phyloP scores from a whole-genome alignment of 2,329 filamentous ascomycete species.

The Metarhizium sp. region DNA sequence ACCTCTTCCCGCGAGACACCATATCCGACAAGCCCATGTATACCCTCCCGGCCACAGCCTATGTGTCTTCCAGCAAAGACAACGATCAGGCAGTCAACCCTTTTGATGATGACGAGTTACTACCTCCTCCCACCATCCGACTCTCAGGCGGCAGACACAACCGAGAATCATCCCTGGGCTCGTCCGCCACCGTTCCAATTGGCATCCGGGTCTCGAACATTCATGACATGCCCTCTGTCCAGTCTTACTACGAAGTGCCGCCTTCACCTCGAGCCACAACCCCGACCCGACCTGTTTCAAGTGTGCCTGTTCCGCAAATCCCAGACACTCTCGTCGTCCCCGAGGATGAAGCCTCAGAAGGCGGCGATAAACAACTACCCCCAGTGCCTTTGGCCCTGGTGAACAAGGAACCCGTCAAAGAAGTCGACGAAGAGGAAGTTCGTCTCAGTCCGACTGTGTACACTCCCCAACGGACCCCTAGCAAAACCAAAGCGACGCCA shows the following conservation, averaged over 20 bases:
- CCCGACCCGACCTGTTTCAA: not conserved
- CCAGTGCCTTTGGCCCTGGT: constrained; percentile 20
- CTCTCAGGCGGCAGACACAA: constrained; percentile 28
- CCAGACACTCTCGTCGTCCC: not conserved
- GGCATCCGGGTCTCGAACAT: constrained; percentile 57
- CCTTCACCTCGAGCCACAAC: not conserved
- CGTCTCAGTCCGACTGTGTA: constrained; percentile 46
- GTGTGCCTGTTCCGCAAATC: not conserved
- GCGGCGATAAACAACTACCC: constrained; percentile 16
- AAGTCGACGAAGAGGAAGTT: constrained; percentile 17
- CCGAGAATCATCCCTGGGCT: constrained; percentile 52
- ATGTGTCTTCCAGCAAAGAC: constrained; percentile 2
- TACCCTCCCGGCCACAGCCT: constrained; percentile 26
- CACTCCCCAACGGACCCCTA: constrained; percentile 22
- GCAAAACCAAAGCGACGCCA: not conserved
- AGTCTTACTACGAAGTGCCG: constrained; percentile 8
- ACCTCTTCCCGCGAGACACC: constrained; percentile 11
- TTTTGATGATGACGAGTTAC: constrained; percentile 10
- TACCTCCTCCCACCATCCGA: constrained; percentile 36
- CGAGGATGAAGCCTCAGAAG: not conserved
- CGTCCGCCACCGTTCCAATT: constrained; percentile 62
- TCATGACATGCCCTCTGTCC: constrained; percentile 33
- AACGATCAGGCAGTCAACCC: constrained; percentile 1
- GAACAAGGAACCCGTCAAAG: not conserved
- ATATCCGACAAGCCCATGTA: constrained; percentile 19